Conservation (phyloP, 306 rosid genomes). For the Sechiopsis laciniata region DNA sequence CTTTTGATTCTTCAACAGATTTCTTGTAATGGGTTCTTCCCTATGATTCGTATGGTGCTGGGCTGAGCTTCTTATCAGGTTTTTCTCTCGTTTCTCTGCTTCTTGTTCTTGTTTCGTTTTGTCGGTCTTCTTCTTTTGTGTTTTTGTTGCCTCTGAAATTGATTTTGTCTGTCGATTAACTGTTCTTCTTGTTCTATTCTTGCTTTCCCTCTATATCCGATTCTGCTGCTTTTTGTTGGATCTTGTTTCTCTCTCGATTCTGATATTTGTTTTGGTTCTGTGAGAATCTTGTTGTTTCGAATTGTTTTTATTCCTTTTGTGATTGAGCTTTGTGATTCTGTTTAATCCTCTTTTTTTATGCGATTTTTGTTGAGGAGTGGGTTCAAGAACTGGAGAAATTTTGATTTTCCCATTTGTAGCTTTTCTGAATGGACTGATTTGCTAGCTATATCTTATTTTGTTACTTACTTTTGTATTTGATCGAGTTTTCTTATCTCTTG, state of each 20-base stretch:
- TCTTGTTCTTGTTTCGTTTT: background rate
- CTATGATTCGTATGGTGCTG: constrained; percentile 6
- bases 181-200: constrained; percentile 4
- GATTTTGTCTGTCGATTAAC: background rate
- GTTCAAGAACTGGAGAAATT: background rate
- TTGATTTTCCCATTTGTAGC: background rate
- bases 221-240: constrained; percentile 10
- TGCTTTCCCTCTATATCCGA: background rate
- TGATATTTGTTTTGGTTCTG: background rate
- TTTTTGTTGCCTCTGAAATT: background rate
- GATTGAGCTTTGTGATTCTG: constrained; percentile 11
- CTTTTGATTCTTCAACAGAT: background rate
- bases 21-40: background rate
- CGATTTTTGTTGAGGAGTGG: background rate
- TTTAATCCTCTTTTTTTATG: background rate
- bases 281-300: background rate
- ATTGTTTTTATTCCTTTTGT: background rate
- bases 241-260: constrained; percentile 10
- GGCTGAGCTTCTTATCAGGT: constrained; percentile 19
- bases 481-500: background rate
- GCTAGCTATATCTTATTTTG: background rate
- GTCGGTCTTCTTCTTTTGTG: background rate
- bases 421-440: constrained; percentile 2
- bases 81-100: constrained; percentile 7
- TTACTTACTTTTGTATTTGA: constrained; percentile 5